Conservation (phyloP, 2,329 filamentous ascomycete species). For the Aspergillus sp. region DNA sequence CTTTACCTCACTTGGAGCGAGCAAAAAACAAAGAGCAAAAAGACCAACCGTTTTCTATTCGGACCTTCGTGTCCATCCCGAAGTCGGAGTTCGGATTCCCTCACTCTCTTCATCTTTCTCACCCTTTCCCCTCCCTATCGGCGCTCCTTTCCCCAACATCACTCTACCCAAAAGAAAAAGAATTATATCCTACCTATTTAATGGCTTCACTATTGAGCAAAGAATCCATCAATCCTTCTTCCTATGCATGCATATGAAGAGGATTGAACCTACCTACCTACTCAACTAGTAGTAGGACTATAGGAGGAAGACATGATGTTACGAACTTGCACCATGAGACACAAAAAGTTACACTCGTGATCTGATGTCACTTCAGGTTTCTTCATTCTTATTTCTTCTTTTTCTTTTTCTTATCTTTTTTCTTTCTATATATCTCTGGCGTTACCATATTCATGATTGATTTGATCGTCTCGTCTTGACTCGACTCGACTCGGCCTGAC, state of each 20-base stretch:
- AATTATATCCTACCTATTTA: constrained; percentile 3
- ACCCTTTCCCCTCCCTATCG: background rate
- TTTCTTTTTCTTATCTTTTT: background rate
- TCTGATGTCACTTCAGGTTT: background rate
- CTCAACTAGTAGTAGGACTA: background rate
- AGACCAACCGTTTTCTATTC: background rate
- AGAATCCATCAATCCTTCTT: background rate
- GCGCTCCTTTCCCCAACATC: background rate
- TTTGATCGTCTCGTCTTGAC: background rate
- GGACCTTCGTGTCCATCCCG: background rate
- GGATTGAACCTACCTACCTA: background rate
- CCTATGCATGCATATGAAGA: background rate
- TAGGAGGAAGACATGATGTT: constrained; percentile 2
- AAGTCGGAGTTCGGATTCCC: background rate
- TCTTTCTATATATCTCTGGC: background rate
- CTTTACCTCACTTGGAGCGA: constrained; percentile 16
- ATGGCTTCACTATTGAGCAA: constrained; percentile 2
- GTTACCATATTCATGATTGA: background rate
- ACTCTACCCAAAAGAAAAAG: background rate
- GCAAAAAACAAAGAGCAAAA: constrained; percentile 16
- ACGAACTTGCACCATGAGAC: constrained; percentile 5
- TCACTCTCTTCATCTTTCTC: background rate
- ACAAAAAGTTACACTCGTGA: constrained; percentile 3
- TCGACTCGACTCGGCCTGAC: background rate
- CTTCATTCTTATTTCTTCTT: background rate